phyloP scores from a whole-genome alignment of 116 monocot species.

The Trichopus zeylanicus region DNA sequence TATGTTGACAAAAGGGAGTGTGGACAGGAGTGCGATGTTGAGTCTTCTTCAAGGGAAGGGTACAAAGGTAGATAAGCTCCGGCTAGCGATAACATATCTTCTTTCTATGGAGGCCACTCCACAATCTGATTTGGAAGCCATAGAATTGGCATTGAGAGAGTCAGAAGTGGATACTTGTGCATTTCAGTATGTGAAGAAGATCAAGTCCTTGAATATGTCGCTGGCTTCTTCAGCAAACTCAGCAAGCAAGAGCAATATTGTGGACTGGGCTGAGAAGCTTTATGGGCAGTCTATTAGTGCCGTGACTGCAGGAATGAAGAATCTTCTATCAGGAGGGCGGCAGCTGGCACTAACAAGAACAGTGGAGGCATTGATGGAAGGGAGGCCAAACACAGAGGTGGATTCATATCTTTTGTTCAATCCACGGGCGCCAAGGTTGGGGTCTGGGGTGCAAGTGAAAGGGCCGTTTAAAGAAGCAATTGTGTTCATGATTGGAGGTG shows the following conservation, averaged over 20 bases:
- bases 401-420: slow-evolving; percentile 81
- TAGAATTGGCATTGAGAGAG: slow-evolving; percentile 66
- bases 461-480: slow-evolving; percentile 93
- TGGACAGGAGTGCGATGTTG: slow-evolving; percentile 46
- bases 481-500: slow-evolving; percentile 96
- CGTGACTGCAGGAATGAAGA: slow-evolving; percentile 92
- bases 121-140: slow-evolving; percentile 71
- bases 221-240: slow-evolving; percentile 50
- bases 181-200: slow-evolving; percentile 87
- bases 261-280: slow-evolving; percentile 95
- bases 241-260: slow-evolving; percentile 74
- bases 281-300: slow-evolving; percentile 92
- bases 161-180: slow-evolving; percentile 74
- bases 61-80: slow-evolving; percentile 68
- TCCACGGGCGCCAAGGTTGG: slow-evolving; percentile 71
- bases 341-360: slow-evolving; percentile 75
- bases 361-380: slow-evolving; percentile 93
- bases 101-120: slow-evolving; percentile 70
- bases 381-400: slow-evolving; percentile 82
- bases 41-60: slow-evolving; percentile 70
- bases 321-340: slow-evolving; percentile 68
- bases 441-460: slow-evolving; percentile 44
- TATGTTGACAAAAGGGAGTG: slow-evolving; percentile 67
- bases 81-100: slow-evolving; percentile 78
- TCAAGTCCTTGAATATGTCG: slow-evolving; percentile 75